Base-by-base conservation (phyloP, 148 eudicot genomes). In the Persicaria tinctoria region DNA sequence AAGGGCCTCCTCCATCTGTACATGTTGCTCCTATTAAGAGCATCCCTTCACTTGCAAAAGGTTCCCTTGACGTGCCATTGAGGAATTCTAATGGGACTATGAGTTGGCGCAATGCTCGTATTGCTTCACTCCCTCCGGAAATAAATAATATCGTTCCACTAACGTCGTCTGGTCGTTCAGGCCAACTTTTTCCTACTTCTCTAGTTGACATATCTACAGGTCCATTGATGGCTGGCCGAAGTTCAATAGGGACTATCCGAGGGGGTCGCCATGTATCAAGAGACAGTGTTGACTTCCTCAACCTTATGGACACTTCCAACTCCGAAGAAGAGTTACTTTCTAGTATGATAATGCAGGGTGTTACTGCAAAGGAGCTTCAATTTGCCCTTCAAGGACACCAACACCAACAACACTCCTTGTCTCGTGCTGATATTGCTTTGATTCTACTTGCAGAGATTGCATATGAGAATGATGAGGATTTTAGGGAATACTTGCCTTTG, bases 301-400 rank as follows among this genome's bases (percentile, higher is more conserved):
- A 38, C 44, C 83, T 89, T 41, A 92, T 95, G 12, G 99, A 92
- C 85, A 95, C 99, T 75, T 97, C 99, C 27, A 92, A 87, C 81
- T 95, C 97, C 18, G 97, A 92, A 14, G 96, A 89, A 78, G 99
- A 95, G 62, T 79, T 87, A 80, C 93, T 80, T 81, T 76, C 86
- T 5, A 84, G 80, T 51, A 80, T 73, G 51, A 91, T 86, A 48
- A 76, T 79, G 77, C 92, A 85, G 68, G 99, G 92, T 69, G 84
- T 95, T 16, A 92, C 78, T 78, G 99, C 99, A 1, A 95, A 92
- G 82, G 99, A 95, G 79, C 99, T 95, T 76, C 97, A 89, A 77
- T 95, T 97, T 46, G 99, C 99, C 17, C 84, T 95, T 68, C 97
- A 95, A 83, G 98, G 96, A 72, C 99, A 95, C 82, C 99, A 95